Base-by-base conservation (phyloP, 2,329 filamentous ascomycete species). In the Xylariaceae sp. region DNA sequence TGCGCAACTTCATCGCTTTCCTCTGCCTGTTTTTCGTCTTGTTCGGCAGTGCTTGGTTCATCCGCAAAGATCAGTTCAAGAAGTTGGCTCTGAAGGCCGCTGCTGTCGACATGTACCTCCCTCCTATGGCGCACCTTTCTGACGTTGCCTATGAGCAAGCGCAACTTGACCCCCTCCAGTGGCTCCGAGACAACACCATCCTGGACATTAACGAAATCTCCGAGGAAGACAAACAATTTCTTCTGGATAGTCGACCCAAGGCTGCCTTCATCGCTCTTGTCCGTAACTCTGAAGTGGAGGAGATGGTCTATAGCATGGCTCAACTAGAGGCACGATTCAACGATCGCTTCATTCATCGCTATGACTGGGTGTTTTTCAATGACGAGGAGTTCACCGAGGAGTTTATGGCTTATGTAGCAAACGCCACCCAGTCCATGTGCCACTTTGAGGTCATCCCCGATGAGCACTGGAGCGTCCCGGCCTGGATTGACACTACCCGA, bases 351-450 rank as follows among this genome's bases (percentile, higher is more conserved):
- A 62, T 52, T 6, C 61, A 89, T 71, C 85, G 86, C 58, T 94
- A 94, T 61, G 86, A 89, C 36, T 94, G 88, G 85, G 84, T 87
- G 34, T 92, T 94, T 69, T 88, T 93, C 75, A 93, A 91, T 66
- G 82, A 89, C 57, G 79, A 84, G 42, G 82, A 83, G 4, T 90
- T 94, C 62, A 83, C 82, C 4, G 80, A 87, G 7, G 80, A 86
- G 48, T 94, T 94, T 72, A 91, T 87, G 62, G 69, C 70, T 27
- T 70, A 72, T 47, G 88, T 86, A 0, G 73, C 76, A 40, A 84
- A 81, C 37, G 77, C 80, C 29, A 92, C 88, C 2, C 80, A 80
- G 45, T 86, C 86, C 2, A 77, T 82, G 55, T 84, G 84, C 57
- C 74, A 77, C 55, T 93, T 86, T 61, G 83, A 91, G 58, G 64